Evolutionary conservation across 495 filamentous ascomycete species (phyloP), one percentile per base, ranked within the genome.

Genomic region (Penicillium goetzii): DNA sequence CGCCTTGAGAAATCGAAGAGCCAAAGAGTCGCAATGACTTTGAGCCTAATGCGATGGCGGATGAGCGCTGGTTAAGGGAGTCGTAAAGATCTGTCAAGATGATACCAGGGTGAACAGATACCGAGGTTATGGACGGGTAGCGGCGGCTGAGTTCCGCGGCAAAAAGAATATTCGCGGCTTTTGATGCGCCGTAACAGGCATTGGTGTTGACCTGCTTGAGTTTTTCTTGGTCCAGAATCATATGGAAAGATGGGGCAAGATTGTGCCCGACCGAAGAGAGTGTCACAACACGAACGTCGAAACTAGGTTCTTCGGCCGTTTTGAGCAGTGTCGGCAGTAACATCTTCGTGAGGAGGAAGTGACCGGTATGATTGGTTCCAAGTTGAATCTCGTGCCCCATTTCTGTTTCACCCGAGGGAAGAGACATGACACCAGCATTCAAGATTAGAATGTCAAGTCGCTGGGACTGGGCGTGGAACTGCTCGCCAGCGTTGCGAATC

Each of bases 381-480:
- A 90, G 77, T 63, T 89, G 87, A 41, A 79, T 72, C 67, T 90
- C 88, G 56, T 83, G 72, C 6, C 80, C 79, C 30, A 78, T 62
- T 50, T 65, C 74, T 60, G 71, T 84, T 58, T 68, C 66, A 9
- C 72, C 71, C 56, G 70, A 68, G 67, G 77, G 75, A 36, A 81
- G 51, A 30, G 79, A 76, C 88, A 90, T 90, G 57, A 90, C 81
- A 6, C 84, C 89, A 14, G 89, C 88, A 52, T 79, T 79, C 32
- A 76, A 88, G 71, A 91, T 85, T 4, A 90, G 67, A 28, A 89
- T 83, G 71, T 91, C 85, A 41, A 91, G 79, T 38, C 84, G 74
- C 47, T 80, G 65, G 36, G 86, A 84, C 45, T 76, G 63, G 72
- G 52, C 72, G 32, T 41, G 76, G 68, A 77, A 87, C 79, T 54